Percentiles rank a stretch among this genome's conserved stretches.
Evolutionary conservation across 352 stramenopile species (phyloP).

Genomic region (Globisporangium nodosum): DNA sequence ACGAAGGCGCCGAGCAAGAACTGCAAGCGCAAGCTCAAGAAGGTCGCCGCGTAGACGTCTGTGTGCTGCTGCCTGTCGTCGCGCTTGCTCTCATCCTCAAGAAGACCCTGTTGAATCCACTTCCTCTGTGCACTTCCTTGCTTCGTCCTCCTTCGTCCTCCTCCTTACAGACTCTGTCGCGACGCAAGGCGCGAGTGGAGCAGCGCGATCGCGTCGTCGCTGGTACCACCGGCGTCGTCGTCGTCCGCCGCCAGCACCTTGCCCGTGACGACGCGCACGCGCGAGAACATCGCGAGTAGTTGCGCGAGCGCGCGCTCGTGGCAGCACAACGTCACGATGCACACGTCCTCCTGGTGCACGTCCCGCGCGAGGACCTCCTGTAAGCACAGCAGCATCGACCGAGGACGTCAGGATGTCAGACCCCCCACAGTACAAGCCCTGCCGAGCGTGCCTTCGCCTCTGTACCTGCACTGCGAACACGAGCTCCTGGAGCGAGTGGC

Average conservation of each 20-base stretch:
- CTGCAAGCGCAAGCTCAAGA: slow-evolving; percentile 1
- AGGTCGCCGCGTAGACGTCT: too few relatives aligned
- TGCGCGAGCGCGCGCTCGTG: slow-evolving; percentile 6
- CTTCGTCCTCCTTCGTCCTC: background rate
- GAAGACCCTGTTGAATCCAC: too few relatives aligned
- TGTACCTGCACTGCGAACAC: background rate
- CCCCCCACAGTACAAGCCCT: too few relatives aligned
- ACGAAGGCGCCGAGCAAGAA: slow-evolving; percentile 6
- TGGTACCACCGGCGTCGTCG: background rate
- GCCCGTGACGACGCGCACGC: slow-evolving; percentile 1
- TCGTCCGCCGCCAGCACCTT: background rate
- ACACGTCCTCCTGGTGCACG: background rate
- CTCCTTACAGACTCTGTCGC: background rate
- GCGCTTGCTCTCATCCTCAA: too few relatives aligned
- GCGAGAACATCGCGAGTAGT: background rate
- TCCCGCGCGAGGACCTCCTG: background rate
- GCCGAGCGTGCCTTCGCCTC: background rate
- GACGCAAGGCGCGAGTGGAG: background rate
- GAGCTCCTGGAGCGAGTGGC: slow-evolving; percentile 1
- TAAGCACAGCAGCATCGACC: background rate
- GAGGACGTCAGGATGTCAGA: background rate
- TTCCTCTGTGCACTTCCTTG: background rate
- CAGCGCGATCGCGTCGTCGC: background rate
- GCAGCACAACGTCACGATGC: slow-evolving; percentile 3
- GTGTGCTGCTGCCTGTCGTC: too few relatives aligned